Evolutionary conservation across 495 filamentous ascomycete genomes (phyloP).

Genomic region (Darksidea phi): DNA sequence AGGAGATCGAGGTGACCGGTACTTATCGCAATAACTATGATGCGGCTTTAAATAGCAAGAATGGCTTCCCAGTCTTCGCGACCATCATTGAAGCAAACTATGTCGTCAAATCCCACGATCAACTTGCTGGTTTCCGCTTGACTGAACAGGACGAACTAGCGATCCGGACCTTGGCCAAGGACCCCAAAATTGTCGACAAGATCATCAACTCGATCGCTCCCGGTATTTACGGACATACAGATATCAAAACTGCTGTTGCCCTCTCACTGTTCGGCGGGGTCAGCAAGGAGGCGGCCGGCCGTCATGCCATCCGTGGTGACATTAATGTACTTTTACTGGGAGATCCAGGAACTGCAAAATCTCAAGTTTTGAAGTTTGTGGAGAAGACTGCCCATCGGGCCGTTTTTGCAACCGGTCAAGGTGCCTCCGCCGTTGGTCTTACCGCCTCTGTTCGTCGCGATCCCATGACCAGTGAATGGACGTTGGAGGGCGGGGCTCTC

Average conservation of each 20-base stretch:
- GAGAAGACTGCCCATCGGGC: conserved; percentile 97
- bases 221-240: conserved; percentile 93
- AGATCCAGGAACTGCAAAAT: conserved; percentile 98
- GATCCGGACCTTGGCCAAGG: conserved; percentile 81
- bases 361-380: conserved; percentile 95
- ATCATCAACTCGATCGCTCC: conserved; percentile 93
- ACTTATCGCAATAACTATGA: conserved; percentile 99
- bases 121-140: conserved; percentile 93
- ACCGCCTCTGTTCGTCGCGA: conserved; percentile 95
- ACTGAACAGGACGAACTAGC: conserved; percentile 93
- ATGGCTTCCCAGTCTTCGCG: conserved; percentile 98
- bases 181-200: conserved; percentile 92
- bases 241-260: conserved; percentile 97
- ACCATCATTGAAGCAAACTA: conserved; percentile 98
- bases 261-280: conserved; percentile 95
- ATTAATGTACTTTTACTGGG: conserved; percentile 97
- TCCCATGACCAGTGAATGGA: conserved; percentile 96
- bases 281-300: conserved; percentile 81
- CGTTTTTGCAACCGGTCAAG: conserved; percentile 97
- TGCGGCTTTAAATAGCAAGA: conserved; percentile 96
- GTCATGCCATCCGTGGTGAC: conserved; percentile 89
- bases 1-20: conserved; percentile 95
- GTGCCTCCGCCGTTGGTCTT: conserved; percentile 95
- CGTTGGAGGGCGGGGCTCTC: conserved; percentile 91
- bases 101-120: conserved; percentile 93